Evolutionary conservation across 805 yeast genomes (phyloP), one percentile per base, ranked within the genome.

Genomic region (Saturnispora besseyi): DNA sequence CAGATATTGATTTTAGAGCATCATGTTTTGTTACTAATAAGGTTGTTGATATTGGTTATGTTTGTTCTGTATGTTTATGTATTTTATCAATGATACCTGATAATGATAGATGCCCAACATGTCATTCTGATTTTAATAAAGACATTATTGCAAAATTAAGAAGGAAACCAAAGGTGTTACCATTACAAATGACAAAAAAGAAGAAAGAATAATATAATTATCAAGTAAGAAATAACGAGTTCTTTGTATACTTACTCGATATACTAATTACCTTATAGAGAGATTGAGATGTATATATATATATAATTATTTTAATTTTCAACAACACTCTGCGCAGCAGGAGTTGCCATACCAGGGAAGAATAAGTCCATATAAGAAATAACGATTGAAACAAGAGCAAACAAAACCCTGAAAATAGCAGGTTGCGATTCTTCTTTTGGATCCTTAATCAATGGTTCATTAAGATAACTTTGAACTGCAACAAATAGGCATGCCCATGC

Each of bases 41-140:
- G 58, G 83, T 90, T 4, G 91, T 93, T 10, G 97, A 93, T 57
- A 76, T 91, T 40, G 99, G 98, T 0, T 90, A 78, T 59, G 97
- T 93, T 5, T 93, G 99, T 65, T 83, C 95, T 22, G 96, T 93
- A 26, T 93, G 99, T 63, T 69, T 91, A 18, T 90, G 97, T 61
- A 86, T 77, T 15, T 68, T 84, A 65, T 84, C 91, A 56, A 58
- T 75, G 33, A 74, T 85, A 2, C 96, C 97, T 0, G 75, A 72
- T 0, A 72, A 72, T 41, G 77, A 77, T 43, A 71, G 65, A 52
- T 93, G 99, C 62, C 96, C 97, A 0, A 87, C 93, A 7, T 91
- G 99, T 65, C 84, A 77, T 51, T 82, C 95, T 4, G 71, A 71
- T 46, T 91, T 87, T 63, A 96, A 89, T 58, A 76, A 74, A 37